phyloP scores from a whole-genome alignment of 1,284 basidiomycete genomes.

The Athelia sp. region DNA sequence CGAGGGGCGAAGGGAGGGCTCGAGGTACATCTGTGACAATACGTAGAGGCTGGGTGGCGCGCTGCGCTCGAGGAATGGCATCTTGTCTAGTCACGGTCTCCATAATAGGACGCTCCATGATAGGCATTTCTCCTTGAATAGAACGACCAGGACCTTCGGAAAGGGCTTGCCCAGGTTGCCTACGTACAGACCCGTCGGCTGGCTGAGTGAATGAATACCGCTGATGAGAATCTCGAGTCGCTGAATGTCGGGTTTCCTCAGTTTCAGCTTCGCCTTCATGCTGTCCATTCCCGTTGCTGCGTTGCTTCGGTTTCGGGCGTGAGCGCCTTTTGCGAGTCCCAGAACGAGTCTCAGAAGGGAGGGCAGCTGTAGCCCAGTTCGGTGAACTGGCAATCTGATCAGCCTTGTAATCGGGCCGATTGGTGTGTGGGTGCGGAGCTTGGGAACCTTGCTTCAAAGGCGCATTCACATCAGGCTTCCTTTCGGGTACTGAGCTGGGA shows the following conservation, averaged over 20 bases:
- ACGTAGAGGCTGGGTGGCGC: too few species aligned
- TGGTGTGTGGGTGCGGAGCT: neutral
- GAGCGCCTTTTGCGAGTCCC: neutral
- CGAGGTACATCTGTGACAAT: neutral
- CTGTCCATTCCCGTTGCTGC: neutral
- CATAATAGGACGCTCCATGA: too few species aligned
- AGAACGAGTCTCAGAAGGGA: neutral
- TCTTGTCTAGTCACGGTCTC: too few species aligned
- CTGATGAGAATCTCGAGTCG: too few species aligned
- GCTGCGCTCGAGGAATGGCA: too few species aligned
- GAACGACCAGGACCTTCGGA: too few species aligned
- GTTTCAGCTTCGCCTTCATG: neutral
- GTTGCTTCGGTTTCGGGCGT: neutral
- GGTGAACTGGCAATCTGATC: conserved; percentile 23
- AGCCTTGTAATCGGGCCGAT: neutral
- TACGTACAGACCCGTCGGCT: too few species aligned
- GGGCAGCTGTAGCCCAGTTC: conserved; percentile 29
- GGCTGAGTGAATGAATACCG: too few species aligned
- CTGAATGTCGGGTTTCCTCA: too few species aligned
- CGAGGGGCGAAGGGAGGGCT: neutral
- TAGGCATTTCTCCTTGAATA: too few species aligned
- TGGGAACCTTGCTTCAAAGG: neutral
- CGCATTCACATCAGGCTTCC: neutral
- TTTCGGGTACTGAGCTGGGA: neutral
- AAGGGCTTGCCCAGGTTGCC: too few species aligned